Percentiles rank a stretch among this genome's conserved stretches.
phyloP scores from a whole-genome alignment of 805 yeast species.

The Yarrowia sp. region DNA sequence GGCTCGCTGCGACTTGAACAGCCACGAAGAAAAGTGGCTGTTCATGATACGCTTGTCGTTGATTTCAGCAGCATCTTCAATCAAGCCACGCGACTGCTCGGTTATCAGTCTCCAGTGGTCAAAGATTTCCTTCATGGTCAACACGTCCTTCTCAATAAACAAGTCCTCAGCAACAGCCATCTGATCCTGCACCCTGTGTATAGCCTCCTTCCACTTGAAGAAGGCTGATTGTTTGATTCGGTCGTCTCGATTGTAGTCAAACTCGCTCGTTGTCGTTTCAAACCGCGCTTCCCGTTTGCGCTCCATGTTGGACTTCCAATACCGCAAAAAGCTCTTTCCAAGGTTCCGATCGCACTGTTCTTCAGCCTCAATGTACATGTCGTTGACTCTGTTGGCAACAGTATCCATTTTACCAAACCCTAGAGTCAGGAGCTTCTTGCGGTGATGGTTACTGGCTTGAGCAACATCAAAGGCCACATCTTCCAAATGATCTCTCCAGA shows the following conservation, averaged over 20 bases:
- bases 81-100: neutral
- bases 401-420: neutral
- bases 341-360: neutral
- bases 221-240: neutral
- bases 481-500: conserved; percentile 15
- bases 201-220: neutral
- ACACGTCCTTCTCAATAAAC: neutral
- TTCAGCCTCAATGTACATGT: neutral
- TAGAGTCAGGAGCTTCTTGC: neutral
- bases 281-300: neutral
- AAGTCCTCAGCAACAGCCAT: conserved; percentile 11
- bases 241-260: neutral
- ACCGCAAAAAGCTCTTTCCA: neutral
- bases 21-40: neutral
- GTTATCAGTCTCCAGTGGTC: neutral
- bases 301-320: neutral
- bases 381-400: neutral
- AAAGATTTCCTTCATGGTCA: conserved; percentile 6
- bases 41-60: neutral
- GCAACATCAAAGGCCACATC: neutral
- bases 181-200: neutral
- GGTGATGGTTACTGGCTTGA: neutral
- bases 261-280: neutral
- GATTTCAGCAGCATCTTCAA: neutral
- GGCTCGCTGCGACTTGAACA: conserved; percentile 4